Evolutionary conservation across 2,329 filamentous ascomycete species (phyloP), one percentile per base, ranked within the genome.

Genomic region (Aureobasidium sp.): DNA sequence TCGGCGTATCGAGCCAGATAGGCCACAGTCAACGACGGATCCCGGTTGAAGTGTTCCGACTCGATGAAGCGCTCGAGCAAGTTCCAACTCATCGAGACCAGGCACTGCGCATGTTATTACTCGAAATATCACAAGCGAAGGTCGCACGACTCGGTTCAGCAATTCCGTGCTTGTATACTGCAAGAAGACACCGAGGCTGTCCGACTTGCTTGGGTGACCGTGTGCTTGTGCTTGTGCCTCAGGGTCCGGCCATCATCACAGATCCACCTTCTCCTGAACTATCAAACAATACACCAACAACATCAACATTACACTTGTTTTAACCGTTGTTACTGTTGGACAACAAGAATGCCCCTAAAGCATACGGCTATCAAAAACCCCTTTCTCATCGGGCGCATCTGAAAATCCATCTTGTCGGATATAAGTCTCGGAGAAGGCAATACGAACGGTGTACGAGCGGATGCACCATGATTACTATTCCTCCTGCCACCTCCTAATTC

Each of bases 11-110:
- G 89, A 71, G 89, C 90, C 72, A 94, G 85, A 78, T 94, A 94
- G 67, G 89, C 90, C 74, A 94, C 90, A 65, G 89, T 88, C 76
- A 94, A 86, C 76, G 92, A 93, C 66, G 90, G 89, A 78, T 93
- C 88, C 78, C 89, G 87, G 81, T 92, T 93, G 83, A 94, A 94
- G 81, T 94, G 89, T 82, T 94, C 90, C 80, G 88, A 92, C 83
- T 93, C 89, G 81, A 94, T 86, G 84, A 93, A 92, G 77, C 90
- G 86, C 82, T 90, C 88, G 75, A 94, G 84, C 80, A 94, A 82
- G 81, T 92, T 88, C 89, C 89, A 93, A 78, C 78, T 80, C 79
- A 81, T 81, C 69, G 70, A 71, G 69, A 64, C 63, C 59, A 53
- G 53, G 3, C 43, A 44, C 17, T 57, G 53, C 34, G 53, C 53